Evolutionary conservation across 495 filamentous ascomycete genomes (phyloP).

Genomic region (Cetradonia linearis): DNA sequence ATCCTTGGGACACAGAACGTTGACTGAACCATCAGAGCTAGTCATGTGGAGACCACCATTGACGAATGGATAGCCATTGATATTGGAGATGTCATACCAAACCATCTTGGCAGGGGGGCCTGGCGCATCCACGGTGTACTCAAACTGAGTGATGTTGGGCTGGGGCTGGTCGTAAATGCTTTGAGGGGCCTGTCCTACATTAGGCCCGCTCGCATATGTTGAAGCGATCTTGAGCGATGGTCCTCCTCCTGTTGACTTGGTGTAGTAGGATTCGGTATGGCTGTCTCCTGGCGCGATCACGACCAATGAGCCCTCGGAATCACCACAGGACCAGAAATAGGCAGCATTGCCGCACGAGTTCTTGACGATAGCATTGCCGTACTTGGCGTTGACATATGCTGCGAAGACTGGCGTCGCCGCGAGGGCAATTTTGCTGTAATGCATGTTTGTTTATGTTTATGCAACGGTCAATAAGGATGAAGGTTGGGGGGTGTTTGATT

Average conservation of each 20-base stretch:
- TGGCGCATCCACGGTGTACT: slow-evolving; percentile 17
- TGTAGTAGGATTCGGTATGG: slow-evolving; percentile 10
- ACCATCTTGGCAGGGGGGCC: slow-evolving; percentile 12
- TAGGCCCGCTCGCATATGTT: slow-evolving; percentile 1
- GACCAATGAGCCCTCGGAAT: not conserved
- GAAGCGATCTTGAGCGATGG: slow-evolving; percentile 15
- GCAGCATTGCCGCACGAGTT: slow-evolving; percentile 14
- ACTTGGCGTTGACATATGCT: slow-evolving; percentile 6
- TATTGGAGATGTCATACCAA: slow-evolving; percentile 20
- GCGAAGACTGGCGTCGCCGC: slow-evolving; percentile 19
- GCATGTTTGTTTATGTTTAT: slow-evolving; percentile 13
- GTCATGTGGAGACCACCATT: slow-evolving; percentile 16
- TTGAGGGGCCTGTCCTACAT: not conserved
- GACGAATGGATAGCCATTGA: slow-evolving; percentile 21
- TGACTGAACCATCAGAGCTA: slow-evolving; percentile 6
- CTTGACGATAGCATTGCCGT: slow-evolving; percentile 12
- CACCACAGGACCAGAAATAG: slow-evolving; percentile 13
- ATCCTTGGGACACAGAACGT: slow-evolving; percentile 13
- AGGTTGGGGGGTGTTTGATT: not conserved
- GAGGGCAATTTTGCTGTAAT: slow-evolving; percentile 13
- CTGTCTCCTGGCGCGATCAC: not conserved
- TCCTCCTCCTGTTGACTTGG: slow-evolving; percentile 14
- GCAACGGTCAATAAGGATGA: slow-evolving; percentile 6
- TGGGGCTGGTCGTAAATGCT: slow-evolving; percentile 14
- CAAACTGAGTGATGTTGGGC: slow-evolving; percentile 18